Conservation (phyloP, 2,329 filamentous ascomycete genomes). For the Neofusicoccum ribis region DNA sequence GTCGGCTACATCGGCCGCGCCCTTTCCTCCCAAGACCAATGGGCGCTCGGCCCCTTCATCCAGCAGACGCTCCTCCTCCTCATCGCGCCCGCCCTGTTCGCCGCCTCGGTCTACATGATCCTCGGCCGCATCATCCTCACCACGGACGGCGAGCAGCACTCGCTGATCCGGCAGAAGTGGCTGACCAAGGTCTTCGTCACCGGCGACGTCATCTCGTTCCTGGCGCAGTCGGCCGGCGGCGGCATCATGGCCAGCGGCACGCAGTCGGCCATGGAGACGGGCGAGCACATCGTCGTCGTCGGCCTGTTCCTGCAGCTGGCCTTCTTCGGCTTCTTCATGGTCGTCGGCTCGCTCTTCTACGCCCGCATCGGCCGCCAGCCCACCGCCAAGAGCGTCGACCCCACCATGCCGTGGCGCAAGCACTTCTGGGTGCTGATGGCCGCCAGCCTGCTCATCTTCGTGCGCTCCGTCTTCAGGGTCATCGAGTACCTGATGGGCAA, state of each 20-base stretch:
- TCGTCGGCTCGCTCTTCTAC: slow-evolving; percentile 33
- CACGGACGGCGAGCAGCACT: slow-evolving; percentile 35
- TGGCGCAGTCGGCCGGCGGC: slow-evolving; percentile 34
- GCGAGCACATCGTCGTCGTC: slow-evolving; percentile 23
- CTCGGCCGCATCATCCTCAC: slow-evolving; percentile 42
- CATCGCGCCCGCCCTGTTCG: slow-evolving; percentile 48
- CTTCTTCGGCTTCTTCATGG: slow-evolving; percentile 34
- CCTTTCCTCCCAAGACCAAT: slow-evolving; percentile 33
- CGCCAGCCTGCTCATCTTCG: slow-evolving; percentile 47
- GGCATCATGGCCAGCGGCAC: slow-evolving; percentile 7
- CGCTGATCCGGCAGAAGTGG: slow-evolving; percentile 37
- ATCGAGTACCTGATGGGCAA: slow-evolving; percentile 51
- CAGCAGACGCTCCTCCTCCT: slow-evolving; percentile 48
- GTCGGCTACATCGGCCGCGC: slow-evolving; percentile 54
- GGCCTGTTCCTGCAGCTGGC: slow-evolving; percentile 36
- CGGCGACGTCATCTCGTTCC: slow-evolving; percentile 46
- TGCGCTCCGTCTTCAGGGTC: slow-evolving; percentile 51
- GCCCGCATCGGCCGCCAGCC: slow-evolving; percentile 9
- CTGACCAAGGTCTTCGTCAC: slow-evolving; percentile 45
- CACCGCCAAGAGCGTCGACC: background rate
- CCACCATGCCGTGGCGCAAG: slow-evolving; percentile 30
- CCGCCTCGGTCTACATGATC: slow-evolving; percentile 48
- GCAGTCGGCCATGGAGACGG: background rate
- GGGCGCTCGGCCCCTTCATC: slow-evolving; percentile 42
- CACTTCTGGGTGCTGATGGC: slow-evolving; percentile 47